These are phyloP conservation scores for Chytriomyces sp. DNA, from an alignment of 192 early-diverging fungal genomes.

Conservation along the genomic window DNA sequence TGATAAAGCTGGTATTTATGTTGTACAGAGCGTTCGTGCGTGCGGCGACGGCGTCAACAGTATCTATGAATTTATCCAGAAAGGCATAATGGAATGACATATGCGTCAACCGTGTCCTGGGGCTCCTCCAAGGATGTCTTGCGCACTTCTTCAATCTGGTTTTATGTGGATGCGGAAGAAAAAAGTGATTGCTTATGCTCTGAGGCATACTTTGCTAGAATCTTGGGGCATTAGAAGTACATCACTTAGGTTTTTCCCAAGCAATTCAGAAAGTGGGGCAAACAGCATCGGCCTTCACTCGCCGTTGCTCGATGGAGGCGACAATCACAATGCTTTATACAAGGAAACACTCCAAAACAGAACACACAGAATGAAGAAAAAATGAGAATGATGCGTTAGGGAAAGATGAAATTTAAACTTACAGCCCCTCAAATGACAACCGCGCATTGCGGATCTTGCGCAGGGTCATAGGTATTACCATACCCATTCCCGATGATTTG, in stretches of 20 bases:
- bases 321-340: neutral
- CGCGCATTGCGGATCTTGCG: neutral
- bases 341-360: neutral
- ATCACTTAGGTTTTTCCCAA: neutral
- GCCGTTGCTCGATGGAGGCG: neutral
- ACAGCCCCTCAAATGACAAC: no score
- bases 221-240: neutral
- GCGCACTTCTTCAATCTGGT: neutral
- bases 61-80: no score
- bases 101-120: no score
- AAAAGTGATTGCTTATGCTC: neutral
- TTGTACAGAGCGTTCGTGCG: constrained; percentile 40
- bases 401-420: no score
- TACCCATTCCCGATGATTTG: constrained; percentile 2
- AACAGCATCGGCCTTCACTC: neutral
- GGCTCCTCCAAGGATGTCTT: no score
- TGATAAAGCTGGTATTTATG: no score
- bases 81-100: no score
- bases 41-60: constrained; percentile 53
- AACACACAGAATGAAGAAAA: neutral
- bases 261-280: neutral
- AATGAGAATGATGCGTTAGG: neutral
- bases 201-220: neutral
- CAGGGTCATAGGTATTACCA: neutral
- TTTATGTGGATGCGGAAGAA: neutral